phyloP scores from a whole-genome alignment of 768 basidiomycete genomes.

The Cubamyces sp. region DNA sequence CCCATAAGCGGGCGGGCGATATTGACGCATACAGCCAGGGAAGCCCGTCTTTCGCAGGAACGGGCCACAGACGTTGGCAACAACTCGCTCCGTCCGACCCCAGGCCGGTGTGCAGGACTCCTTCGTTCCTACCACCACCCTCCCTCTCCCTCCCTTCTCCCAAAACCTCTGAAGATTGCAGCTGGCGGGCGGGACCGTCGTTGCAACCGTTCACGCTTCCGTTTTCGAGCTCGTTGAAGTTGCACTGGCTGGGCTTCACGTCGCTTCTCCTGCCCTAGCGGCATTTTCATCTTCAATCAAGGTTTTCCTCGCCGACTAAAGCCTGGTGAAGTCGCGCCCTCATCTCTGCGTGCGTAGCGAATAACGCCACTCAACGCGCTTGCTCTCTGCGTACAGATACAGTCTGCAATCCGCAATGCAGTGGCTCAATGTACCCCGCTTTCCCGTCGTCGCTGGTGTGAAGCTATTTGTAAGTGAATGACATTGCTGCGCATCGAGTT shows the following conservation, averaged over 20 bases:
- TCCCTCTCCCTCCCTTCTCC: conserved; percentile 33
- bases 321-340: conserved; percentile 6
- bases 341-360: background rate
- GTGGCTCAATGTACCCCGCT: conserved; percentile 9
- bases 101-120: conserved; percentile 13
- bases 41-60: too few relatives aligned
- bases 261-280: conserved; percentile 46
- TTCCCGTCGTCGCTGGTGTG: conserved; percentile 19
- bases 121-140: conserved; percentile 27
- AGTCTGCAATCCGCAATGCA: conserved; percentile 12
- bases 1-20: background rate
- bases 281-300: conserved; percentile 37
- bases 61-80: background rate
- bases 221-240: conserved; percentile 22
- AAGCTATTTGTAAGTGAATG: conserved; percentile 27
- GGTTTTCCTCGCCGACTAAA: conserved; percentile 13
- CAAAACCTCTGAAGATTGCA: conserved; percentile 24
- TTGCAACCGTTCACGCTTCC: conserved; percentile 28
- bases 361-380: conserved; percentile 13
- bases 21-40: too few relatives aligned
- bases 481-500: background rate
- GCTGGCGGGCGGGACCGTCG: conserved; percentile 41
- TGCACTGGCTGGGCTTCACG: conserved; percentile 33
- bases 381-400: background rate
- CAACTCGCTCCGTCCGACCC: conserved; percentile 23